Conservation (phyloP, 2,329 filamentous ascomycete species). For the Aspergillus carbonarius region DNA sequence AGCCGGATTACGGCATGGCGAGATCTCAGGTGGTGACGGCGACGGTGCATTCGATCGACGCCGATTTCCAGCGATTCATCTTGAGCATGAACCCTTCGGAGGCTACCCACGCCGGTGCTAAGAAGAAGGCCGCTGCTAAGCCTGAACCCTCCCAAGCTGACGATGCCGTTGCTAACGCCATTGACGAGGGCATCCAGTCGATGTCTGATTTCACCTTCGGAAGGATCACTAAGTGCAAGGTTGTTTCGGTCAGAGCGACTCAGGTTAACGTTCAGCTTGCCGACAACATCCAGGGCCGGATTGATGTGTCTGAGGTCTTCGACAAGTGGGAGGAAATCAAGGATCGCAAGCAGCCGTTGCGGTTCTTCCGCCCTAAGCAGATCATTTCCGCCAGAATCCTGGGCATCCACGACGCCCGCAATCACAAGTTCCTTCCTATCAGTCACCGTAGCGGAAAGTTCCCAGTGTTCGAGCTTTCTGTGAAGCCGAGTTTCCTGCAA, state of each 20-base stretch:
- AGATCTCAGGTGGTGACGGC: constrained; percentile 73
- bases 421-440: constrained; percentile 87
- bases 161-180: constrained; percentile 52
- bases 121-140: constrained; percentile 31
- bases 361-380: constrained; percentile 69
- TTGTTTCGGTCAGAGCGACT: constrained; percentile 83
- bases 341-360: constrained; percentile 77
- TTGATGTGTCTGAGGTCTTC: constrained; percentile 89
- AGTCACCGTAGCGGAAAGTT: constrained; percentile 79
- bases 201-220: constrained; percentile 75
- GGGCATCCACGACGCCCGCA: constrained; percentile 84
- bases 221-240: constrained; percentile 69
- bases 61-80: constrained; percentile 67
- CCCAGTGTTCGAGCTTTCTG: constrained; percentile 79
- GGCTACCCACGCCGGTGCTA: constrained; percentile 52
- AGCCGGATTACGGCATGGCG: constrained; percentile 75
- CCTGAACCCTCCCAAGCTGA: constrained; percentile 38
- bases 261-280: constrained; percentile 89
- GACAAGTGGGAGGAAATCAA: constrained; percentile 84
- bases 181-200: constrained; percentile 64
- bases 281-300: constrained; percentile 85
- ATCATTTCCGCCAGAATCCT: constrained; percentile 73
- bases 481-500: constrained; percentile 63
- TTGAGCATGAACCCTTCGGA: constrained; percentile 57
- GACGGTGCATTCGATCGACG: constrained; percentile 71